Evolutionary conservation across 1,139 yeast species (phyloP), one percentile per base, ranked within the genome.

Genomic region (Taphrina pruni): DNA sequence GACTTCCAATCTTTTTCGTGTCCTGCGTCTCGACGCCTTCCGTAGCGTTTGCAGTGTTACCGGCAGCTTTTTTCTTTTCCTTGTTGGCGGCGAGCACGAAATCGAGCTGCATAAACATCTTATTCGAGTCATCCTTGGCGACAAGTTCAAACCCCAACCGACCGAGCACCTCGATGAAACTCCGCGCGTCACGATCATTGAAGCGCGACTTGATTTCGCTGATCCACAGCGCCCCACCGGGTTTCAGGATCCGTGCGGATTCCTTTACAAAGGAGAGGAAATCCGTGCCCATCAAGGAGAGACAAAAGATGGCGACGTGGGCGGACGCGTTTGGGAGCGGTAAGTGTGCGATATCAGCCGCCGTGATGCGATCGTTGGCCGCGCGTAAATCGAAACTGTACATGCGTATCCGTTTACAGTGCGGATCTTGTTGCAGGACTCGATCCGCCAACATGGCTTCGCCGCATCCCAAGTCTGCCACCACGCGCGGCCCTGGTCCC

Each of bases 401-500:
- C 14, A 92, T 90, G 65, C 84, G 81, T 71, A 92, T 78, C 70
- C 73, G 78, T 17, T 78, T 78, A 71, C 71, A 76, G 70, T 73
- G 77, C 73, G 70, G 71, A n/a, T 78, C 74, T 67, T 84, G 81
- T 73, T 60, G 58, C 12, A 69, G 56, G n/a, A 71, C 68, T 26
- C 64, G 57, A 26, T 57, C 38, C 14, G 75, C 87, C 58, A 94
- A 82, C 75, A 89, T 89, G 0, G 98, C 98, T 78, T 94, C 99
- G 65, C 99, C 99, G 79, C 99, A 94, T 12, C 99, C 99, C 97
- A 94, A 92, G 80, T 94, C 99, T 0, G 98, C 97, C 69, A 94
- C 84, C 38, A 64, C 56, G n/a, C 35, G 41, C 11, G 60, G 66
- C 54, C 80, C 80, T 21, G 80, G 80, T 39, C 75, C 76, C 48